These are phyloP conservation scores for Alternaria solani DNA, from an alignment of 2,329 filamentous ascomycete genomes.

Conservation along the genomic window DNA sequence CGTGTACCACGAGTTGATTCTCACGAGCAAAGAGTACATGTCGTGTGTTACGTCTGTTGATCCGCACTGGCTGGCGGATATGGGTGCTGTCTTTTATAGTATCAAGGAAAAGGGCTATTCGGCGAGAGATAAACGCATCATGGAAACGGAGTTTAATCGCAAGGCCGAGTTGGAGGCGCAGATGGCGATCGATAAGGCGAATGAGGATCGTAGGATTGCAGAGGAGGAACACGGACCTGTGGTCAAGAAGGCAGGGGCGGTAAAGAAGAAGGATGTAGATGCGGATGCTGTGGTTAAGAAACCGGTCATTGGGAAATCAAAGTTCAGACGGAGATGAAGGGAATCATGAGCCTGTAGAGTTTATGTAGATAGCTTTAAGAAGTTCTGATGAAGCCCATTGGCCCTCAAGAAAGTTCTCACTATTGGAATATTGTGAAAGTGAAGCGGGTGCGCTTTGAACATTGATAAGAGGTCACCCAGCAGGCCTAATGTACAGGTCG, in stretches of 20 bases:
- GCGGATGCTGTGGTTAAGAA: constrained; percentile 53
- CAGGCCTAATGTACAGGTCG: neutral
- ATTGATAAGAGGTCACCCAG: neutral
- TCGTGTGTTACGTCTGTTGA: constrained; percentile 95
- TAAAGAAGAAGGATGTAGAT: constrained; percentile 43
- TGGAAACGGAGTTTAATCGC: constrained; percentile 89
- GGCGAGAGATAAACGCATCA: constrained; percentile 81
- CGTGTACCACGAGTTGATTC: constrained; percentile 95
- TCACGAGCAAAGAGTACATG: constrained; percentile 98
- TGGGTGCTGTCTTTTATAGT: constrained; percentile 96
- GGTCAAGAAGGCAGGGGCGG: constrained; percentile 32
- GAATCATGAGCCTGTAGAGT: neutral
- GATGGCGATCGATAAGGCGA: constrained; percentile 85
- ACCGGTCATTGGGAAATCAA: constrained; percentile 45
- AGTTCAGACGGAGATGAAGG: constrained; percentile 32
- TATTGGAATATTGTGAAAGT: neutral
- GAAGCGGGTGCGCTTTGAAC: neutral
- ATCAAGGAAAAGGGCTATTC: constrained; percentile 98
- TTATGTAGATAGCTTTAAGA: neutral
- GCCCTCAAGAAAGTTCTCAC: neutral
- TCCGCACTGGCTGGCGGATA: constrained; percentile 94
- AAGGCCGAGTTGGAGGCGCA: constrained; percentile 93
- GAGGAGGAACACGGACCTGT: constrained; percentile 46
- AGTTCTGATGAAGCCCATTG: neutral
- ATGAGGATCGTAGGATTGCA: constrained; percentile 64